Evolutionary conservation across 2,329 filamentous ascomycete genomes (phyloP).

Genomic region (Talaromyces amestolkiae): DNA sequence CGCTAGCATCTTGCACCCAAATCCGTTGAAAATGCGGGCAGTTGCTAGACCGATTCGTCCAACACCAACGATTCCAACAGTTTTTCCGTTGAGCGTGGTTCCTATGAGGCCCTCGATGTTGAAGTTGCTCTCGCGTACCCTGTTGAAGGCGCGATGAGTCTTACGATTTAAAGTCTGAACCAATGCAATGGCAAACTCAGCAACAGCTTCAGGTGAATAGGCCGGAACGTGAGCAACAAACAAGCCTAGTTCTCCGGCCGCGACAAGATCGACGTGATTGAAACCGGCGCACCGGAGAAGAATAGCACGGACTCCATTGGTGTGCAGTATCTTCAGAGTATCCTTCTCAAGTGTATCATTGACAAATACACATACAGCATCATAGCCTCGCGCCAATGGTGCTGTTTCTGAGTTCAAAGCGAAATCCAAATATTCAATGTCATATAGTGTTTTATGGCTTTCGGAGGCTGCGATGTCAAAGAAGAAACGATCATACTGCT

Average conservation of each 20-base stretch:
- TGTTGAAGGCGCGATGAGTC: slow-evolving; percentile 66
- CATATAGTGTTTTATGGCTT: slow-evolving; percentile 29
- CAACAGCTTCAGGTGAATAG: slow-evolving; percentile 68
- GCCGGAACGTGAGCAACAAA: slow-evolving; percentile 66
- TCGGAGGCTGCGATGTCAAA: slow-evolving; percentile 43
- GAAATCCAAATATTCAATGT: slow-evolving; percentile 59
- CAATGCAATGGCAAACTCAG: slow-evolving; percentile 67
- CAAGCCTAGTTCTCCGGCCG: slow-evolving; percentile 55
- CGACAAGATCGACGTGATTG: slow-evolving; percentile 63
- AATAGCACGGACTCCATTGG: slow-evolving; percentile 55
- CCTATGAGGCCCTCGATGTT: slow-evolving; percentile 60
- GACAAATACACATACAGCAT: slow-evolving; percentile 66
- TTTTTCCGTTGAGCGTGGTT: slow-evolving; percentile 58
- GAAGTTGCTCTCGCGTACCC: slow-evolving; percentile 68
- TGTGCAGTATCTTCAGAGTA: slow-evolving; percentile 53
- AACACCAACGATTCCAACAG: slow-evolving; percentile 64
- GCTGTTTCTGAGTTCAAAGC: slow-evolving; percentile 57
- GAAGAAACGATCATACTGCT: slow-evolving; percentile 61
- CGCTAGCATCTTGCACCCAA: slow-evolving; percentile 62
- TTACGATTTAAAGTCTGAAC: slow-evolving; percentile 66
- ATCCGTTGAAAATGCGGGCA: slow-evolving; percentile 62
- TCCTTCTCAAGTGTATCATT: slow-evolving; percentile 58
- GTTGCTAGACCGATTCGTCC: slow-evolving; percentile 64
- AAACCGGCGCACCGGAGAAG: slow-evolving; percentile 67
- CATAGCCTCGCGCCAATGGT: slow-evolving; percentile 51